These are phyloP conservation scores for Theobroma cacao DNA, from an alignment of 345 rosid genomes.

Conservation along the genomic window DNA sequence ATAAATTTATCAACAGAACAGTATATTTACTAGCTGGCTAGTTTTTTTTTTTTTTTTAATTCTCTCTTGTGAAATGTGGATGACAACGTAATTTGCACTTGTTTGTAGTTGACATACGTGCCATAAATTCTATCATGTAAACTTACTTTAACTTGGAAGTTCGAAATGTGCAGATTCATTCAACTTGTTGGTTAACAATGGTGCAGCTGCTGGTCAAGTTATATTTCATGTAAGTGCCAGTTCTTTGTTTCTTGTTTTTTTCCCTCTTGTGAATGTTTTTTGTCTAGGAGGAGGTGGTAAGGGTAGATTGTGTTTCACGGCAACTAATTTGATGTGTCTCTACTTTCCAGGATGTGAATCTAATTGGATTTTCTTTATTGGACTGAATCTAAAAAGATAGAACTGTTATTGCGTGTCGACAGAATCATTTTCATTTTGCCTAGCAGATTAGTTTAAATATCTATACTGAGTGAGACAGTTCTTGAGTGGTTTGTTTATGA, in stretches of 20 bases:
- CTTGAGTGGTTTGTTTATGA: slow-evolving; percentile 3
- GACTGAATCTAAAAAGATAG: neutral
- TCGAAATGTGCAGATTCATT: slow-evolving; percentile 66
- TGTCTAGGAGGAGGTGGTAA: neutral
- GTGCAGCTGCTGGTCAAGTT: slow-evolving; percentile 96
- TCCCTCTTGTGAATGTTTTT: neutral
- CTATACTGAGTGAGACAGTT: neutral
- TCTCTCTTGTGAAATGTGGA: slow-evolving; percentile 8
- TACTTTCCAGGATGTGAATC: neutral
- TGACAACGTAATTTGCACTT: neutral
- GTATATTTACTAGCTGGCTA: neutral
- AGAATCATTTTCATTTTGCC: neutral
- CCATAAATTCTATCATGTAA: neutral
- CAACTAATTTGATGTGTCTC: neutral
- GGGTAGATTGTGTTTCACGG: neutral
- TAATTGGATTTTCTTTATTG: neutral
- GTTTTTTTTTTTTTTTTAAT: neutral
- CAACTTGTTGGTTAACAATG: slow-evolving; percentile 89
- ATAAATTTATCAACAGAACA: neutral
- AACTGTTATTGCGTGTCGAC: neutral
- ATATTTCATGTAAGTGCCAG: slow-evolving; percentile 71
- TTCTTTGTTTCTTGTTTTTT: neutral
- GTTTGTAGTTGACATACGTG: neutral
- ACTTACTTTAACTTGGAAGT: neutral
- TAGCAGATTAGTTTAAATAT: neutral